Percentiles rank a stretch among this genome's conserved stretches.
These are phyloP conservation scores for Stereocaulon alpinum DNA, from an alignment of 495 filamentous ascomycete genomes.

Conservation along the genomic window DNA sequence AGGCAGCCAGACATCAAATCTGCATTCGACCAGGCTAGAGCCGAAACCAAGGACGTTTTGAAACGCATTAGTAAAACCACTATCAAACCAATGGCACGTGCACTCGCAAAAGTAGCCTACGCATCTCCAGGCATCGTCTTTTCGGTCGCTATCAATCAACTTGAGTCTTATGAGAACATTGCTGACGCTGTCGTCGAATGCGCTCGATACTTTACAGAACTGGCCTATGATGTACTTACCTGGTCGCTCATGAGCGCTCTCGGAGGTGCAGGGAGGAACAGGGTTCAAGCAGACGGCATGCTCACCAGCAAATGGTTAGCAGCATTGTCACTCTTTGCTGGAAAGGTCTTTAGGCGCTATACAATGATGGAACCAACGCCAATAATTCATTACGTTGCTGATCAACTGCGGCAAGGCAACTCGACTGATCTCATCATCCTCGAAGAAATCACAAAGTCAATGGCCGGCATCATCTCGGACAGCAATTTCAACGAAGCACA, in stretches of 20 bases:
- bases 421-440: conserved; percentile 80
- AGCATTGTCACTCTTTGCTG: conserved; percentile 74
- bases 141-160: conserved; percentile 71
- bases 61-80: conserved; percentile 82
- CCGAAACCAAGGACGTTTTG: conserved; percentile 70
- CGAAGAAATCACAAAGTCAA: conserved; percentile 75
- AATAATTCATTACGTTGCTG: conserved; percentile 77
- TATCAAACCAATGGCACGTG: conserved; percentile 70
- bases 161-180: conserved; percentile 85
- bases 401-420: conserved; percentile 69
- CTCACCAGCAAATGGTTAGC: conserved; percentile 83
- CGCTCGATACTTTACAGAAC: conserved; percentile 80
- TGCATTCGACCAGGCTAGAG: conserved; percentile 63
- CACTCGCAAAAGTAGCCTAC: conserved; percentile 76
- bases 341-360: conserved; percentile 72
- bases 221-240: conserved; percentile 86
- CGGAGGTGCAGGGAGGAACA: conserved; percentile 61
- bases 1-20: conserved; percentile 65
- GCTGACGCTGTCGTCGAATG: conserved; percentile 90
- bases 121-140: conserved; percentile 87
- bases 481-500: conserved; percentile 79
- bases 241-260: conserved; percentile 77
- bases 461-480: conserved; percentile 85
- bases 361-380: conserved; percentile 75
- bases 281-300: conserved; percentile 74